Evolutionary conservation across 2,329 filamentous ascomycete species (phyloP), one percentile per base, ranked within the genome.

Genomic region (Rosellinia necatrix): DNA sequence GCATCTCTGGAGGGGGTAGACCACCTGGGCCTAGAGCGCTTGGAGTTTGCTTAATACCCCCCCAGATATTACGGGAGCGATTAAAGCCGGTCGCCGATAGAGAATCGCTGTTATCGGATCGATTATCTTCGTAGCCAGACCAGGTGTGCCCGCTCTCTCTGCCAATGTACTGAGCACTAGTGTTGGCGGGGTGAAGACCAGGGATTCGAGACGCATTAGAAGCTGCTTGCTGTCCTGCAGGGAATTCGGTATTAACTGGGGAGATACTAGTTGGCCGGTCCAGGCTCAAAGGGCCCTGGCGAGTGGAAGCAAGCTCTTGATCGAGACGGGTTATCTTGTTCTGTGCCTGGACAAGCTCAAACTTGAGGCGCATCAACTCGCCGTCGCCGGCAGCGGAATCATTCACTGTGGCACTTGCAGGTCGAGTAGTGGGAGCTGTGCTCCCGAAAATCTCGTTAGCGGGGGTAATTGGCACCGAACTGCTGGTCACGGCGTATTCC

Each of bases 291-390:
- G 83, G 85, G 29, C 77, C 76, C 53, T 84, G 80, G 25, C 85
- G 84, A 21, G 79, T 85, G 61, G 89, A 84, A 34, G 84, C 80
- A 58, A 91, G 79, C 74, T 91, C 87, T 50, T 89, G 81, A 55
- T 89, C 87, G 68, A 92, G 85, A 53, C 83, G 86, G 41, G 81
- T 82, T 66, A 92, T 89, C 66, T 87, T 83, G 69, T 79, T 85
- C 58, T 89, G 84, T 30, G 89, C 88, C 59, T 85, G 80, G 38
- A 87, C 86, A 48, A 93, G 81, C 72, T 92, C 84, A 49, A 86
- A 74, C 75, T 89, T 90, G 54, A 92, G 77, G 48, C 83, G 84
- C 57, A 85, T 74, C 24, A 92, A 74, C 69, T 91, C 88, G 25
- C 85, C 82, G 27, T 75, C 74, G 49, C 74, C 70, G 10, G 58